These are phyloP conservation scores for Blepharisma stoltei DNA, from an alignment of 73 alveolate genomes.

Conservation along the genomic window DNA sequence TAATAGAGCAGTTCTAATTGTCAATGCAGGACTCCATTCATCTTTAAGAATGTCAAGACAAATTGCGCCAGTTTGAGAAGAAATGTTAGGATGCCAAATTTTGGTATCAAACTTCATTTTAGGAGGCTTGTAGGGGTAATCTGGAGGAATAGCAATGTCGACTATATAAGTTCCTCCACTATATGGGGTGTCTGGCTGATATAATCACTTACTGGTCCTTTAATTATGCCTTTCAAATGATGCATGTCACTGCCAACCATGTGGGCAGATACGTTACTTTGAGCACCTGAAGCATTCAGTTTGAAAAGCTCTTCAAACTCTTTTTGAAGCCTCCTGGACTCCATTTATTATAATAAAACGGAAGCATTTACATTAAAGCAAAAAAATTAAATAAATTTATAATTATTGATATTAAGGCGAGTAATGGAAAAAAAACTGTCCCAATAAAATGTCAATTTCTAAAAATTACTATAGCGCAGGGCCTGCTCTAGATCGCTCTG, in stretches of 20 bases:
- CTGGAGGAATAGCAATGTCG: conserved; percentile 86
- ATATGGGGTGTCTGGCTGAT: conserved; percentile 56
- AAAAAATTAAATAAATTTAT: too few species aligned
- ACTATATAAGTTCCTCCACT: conserved; percentile 78
- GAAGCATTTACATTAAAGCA: too few species aligned
- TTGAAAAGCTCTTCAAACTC: too few species aligned
- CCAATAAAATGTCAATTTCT: too few species aligned
- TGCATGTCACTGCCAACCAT: neutral
- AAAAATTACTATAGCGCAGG: too few species aligned
- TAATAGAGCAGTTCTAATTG: conserved; percentile 91
- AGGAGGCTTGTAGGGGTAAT: conserved; percentile 84
- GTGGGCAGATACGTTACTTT: too few species aligned
- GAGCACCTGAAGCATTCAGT: too few species aligned
- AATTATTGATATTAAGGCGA: too few species aligned
- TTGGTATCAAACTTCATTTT: conserved; percentile 88
- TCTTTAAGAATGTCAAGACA: conserved; percentile 87
- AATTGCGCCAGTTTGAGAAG: conserved; percentile 77
- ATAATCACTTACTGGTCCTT: conserved; percentile 48
- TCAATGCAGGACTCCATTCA: conserved; percentile 96
- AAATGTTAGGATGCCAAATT: conserved; percentile 91
- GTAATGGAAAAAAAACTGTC: too few species aligned
- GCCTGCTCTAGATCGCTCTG: too few species aligned
- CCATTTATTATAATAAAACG: too few species aligned
- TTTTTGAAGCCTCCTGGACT: too few species aligned
- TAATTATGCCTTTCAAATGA: conserved; percentile 74